phyloP scores from a whole-genome alignment of 1,284 basidiomycete species.

The Cystobasidium slooffiae region DNA sequence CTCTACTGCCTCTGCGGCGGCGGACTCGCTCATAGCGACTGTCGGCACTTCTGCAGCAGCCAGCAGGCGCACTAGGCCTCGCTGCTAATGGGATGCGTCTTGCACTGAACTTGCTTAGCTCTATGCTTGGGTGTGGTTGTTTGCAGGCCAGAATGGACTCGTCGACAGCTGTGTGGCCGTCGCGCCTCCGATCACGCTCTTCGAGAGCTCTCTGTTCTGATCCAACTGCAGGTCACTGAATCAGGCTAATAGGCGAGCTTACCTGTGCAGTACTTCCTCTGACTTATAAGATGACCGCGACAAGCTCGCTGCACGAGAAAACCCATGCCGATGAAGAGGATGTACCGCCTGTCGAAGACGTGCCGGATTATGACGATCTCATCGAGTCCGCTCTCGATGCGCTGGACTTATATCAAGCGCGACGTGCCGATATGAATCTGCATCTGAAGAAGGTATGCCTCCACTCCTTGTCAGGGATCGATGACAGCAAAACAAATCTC shows the following conservation, averaged over 20 bases:
- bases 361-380: constrained; percentile 44
- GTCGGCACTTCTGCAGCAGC: constrained; percentile 1
- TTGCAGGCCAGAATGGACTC: not conserved
- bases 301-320: constrained; percentile 9
- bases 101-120: not conserved
- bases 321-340: not conserved
- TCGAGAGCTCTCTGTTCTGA: not conserved
- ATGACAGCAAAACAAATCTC: not conserved
- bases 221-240: not conserved
- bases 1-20: not conserved
- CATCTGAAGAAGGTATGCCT: constrained; percentile 45
- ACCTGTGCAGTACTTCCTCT: not conserved
- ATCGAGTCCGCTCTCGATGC: constrained; percentile 47
- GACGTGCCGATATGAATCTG: constrained; percentile 24
- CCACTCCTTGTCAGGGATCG: not conserved
- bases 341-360: not conserved
- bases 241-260: too few species aligned
- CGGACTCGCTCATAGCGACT: constrained; percentile 9
- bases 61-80: not conserved
- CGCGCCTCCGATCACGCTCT: constrained; percentile 2
- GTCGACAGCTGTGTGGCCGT: not conserved
- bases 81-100: not conserved
- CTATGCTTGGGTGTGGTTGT: not conserved
- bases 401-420: constrained; percentile 45
- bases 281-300: not conserved